Conservation (phyloP, 306 rosid species). For the Malus sieversii region DNA sequence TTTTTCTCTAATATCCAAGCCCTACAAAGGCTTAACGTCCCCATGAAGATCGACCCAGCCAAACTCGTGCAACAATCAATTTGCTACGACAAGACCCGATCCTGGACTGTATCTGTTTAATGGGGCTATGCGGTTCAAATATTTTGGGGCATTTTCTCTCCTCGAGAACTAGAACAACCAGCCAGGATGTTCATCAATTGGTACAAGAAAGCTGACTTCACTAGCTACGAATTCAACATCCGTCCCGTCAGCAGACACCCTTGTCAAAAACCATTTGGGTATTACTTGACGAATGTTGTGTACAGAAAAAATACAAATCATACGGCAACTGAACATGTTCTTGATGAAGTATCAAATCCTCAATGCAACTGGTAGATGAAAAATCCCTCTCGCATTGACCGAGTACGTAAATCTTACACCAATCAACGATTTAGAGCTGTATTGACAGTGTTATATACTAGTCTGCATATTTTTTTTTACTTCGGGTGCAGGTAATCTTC, state of each 20-base stretch:
- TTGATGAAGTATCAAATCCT: background rate
- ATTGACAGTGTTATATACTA: too few relatives aligned
- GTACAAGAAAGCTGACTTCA: slow-evolving; percentile 44
- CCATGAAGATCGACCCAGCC: slow-evolving; percentile 49
- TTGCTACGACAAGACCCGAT: slow-evolving; percentile 49
- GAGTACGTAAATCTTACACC: slow-evolving; percentile 7
- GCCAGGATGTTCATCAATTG: slow-evolving; percentile 59
- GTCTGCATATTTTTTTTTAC: too few relatives aligned
- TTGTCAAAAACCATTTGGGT: slow-evolving; percentile 56
- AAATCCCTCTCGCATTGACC: slow-evolving; percentile 41
- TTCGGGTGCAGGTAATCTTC: background rate
- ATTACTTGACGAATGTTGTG: slow-evolving; percentile 23
- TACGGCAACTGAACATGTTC: slow-evolving; percentile 32
- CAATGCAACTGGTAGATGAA: slow-evolving; percentile 53
- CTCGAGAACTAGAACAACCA: slow-evolving; percentile 64
- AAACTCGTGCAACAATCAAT: slow-evolving; percentile 68
- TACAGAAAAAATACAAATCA: background rate
- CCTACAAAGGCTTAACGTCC: slow-evolving; percentile 31
- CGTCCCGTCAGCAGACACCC: slow-evolving; percentile 29
- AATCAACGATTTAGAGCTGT: too few relatives aligned
- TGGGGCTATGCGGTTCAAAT: slow-evolving; percentile 82
- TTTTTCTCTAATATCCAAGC: slow-evolving; percentile 13
- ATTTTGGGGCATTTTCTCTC: slow-evolving; percentile 38
- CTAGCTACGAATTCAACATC: slow-evolving; percentile 47
- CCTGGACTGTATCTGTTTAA: slow-evolving; percentile 60